These are phyloP conservation scores for Acanthamoeba culbertsoni DNA, from an alignment of 208 protist species.

Conservation along the genomic window DNA sequence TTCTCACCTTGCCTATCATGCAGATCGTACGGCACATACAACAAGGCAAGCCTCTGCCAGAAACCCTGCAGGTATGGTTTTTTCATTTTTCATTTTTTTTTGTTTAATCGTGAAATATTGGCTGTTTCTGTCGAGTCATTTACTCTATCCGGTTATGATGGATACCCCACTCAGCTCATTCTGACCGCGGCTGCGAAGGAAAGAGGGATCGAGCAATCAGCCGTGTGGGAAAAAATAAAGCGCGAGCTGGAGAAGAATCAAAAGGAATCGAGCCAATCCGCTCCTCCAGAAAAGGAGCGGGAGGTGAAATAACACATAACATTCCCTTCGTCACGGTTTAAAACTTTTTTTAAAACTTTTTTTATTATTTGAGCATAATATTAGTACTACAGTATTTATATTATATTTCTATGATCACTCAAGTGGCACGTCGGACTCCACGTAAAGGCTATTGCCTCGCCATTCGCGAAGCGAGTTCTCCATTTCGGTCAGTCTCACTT, in stretches of 20 bases:
- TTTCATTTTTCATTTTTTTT: background rate
- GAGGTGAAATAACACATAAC: background rate
- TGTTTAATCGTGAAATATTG: too few relatives aligned
- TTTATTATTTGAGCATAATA: background rate
- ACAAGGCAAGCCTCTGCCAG: background rate
- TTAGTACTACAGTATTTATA: background rate
- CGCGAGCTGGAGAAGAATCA: background rate
- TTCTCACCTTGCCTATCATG: background rate
- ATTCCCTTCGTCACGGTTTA: background rate
- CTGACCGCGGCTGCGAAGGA: background rate
- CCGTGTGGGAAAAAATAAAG: background rate
- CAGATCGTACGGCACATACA: background rate
- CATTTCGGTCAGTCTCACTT: background rate
- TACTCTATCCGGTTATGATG: too few relatives aligned
- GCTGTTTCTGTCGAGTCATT: too few relatives aligned
- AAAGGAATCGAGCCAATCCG: background rate
- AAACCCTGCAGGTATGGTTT: background rate
- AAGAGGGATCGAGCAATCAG: background rate
- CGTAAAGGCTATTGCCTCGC: too few relatives aligned
- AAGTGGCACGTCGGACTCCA: too few relatives aligned
- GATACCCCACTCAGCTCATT: too few relatives aligned
- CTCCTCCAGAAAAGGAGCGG: background rate
- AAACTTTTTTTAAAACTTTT: background rate
- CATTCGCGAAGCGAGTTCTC: too few relatives aligned
- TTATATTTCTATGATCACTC: background rate